Evolutionary conservation across 1,139 yeast genomes (phyloP).

Genomic region (Blastobotrys petasosporus): DNA sequence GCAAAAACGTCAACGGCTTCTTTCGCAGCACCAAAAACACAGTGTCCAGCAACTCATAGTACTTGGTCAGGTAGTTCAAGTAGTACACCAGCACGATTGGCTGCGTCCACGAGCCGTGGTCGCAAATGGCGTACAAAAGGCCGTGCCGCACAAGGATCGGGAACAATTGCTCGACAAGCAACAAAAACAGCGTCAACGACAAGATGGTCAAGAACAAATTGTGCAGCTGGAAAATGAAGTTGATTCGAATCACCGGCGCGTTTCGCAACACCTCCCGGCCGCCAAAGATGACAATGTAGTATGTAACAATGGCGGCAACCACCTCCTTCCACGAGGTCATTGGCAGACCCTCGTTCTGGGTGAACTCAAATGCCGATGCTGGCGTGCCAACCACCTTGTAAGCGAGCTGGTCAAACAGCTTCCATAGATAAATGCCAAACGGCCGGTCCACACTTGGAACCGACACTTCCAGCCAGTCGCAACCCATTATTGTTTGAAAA

Average conservation of each 20-base stretch:
- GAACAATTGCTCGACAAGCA: conserved; percentile 75
- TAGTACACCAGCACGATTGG: conserved; percentile 73
- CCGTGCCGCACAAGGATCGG: conserved; percentile 80
- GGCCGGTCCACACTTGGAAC: conserved; percentile 72
- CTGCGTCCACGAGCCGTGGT: conserved; percentile 76
- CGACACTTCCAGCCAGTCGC: conserved; percentile 9
- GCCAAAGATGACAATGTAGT: conserved; percentile 79
- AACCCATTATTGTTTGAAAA: conserved; percentile 2
- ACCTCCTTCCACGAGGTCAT: conserved; percentile 51
- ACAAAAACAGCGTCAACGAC: conserved; percentile 59
- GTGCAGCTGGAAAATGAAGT: conserved; percentile 71
- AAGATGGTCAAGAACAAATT: conserved; percentile 67
- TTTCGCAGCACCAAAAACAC: conserved; percentile 85
- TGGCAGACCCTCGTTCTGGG: conserved; percentile 40
- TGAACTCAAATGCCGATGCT: conserved; percentile 70
- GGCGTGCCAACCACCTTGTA: conserved; percentile 36
- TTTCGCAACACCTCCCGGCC: conserved; percentile 59
- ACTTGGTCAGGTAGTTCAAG: conserved; percentile 40
- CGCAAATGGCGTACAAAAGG: conserved; percentile 77
- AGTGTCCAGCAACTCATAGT: conserved; percentile 81
- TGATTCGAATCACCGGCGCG: conserved; percentile 64
- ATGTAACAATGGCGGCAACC: conserved; percentile 53
- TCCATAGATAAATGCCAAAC: conserved; percentile 88
- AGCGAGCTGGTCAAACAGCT: conserved; percentile 61
- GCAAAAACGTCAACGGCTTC: conserved; percentile 80